A percentile compares a stretch with the other conserved stretches of the same genome.
Conservation (phyloP, 2,329 filamentous ascomycete genomes). For the Verticillium isaacii region DNA sequence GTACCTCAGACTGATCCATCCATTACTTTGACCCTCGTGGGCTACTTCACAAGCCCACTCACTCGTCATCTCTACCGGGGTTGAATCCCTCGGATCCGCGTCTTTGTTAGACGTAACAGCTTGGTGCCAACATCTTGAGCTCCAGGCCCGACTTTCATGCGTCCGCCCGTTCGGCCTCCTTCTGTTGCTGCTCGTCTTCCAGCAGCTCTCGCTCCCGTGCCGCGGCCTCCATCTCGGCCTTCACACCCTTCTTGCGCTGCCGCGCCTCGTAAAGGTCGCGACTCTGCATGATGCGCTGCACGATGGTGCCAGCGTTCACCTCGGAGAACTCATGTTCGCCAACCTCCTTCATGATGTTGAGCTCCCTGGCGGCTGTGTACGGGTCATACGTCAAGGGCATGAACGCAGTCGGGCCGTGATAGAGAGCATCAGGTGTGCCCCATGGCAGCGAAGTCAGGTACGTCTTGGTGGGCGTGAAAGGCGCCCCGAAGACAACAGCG, state of each 20-base stretch:
- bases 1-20: neutral
- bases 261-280: constrained; percentile 85
- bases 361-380: constrained; percentile 72
- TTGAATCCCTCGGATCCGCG: neutral
- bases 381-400: constrained; percentile 77
- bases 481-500: constrained; percentile 82
- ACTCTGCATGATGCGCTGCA: constrained; percentile 83
- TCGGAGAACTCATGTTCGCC: constrained; percentile 72
- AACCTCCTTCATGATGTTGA: constrained; percentile 82
- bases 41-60: constrained; percentile 4
- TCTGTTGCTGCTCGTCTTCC: constrained; percentile 51
- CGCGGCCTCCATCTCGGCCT: constrained; percentile 70
- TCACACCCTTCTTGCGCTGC: constrained; percentile 84
- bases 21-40: neutral
- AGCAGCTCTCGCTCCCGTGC: constrained; percentile 57
- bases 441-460: constrained; percentile 75
- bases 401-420: constrained; percentile 93
- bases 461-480: constrained; percentile 74
- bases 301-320: constrained; percentile 90
- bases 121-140: neutral
- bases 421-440: constrained; percentile 73
- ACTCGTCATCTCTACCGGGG: neutral
- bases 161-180: constrained; percentile 34
- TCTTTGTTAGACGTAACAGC: neutral
- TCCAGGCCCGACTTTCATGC: neutral